Evolutionary conservation across 148 eudicot genomes (phyloP), one percentile per base, ranked within the genome.

Genomic region (Diospyros kaki): DNA sequence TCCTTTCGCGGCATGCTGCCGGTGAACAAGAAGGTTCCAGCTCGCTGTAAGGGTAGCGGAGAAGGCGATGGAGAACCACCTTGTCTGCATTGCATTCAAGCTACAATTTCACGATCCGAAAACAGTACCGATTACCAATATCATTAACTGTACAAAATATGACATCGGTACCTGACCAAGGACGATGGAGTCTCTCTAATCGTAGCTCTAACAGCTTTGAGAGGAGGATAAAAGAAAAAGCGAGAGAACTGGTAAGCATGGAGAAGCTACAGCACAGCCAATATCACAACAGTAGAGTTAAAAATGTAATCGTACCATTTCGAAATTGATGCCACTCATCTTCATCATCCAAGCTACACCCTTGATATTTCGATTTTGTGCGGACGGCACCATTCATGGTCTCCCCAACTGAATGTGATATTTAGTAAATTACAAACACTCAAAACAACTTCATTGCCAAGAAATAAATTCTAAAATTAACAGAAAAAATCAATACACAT

Each of bases 271-370:
- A 66, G 14, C 9, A 38, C 44, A 69, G 9, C n/a, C 44, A 66
- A 28, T 28, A 28, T 68, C 51, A 51, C 17, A 71, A 66, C 28
- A 28, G 61, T 39, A 40, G 68, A 64, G 65, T 3, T 61, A 77
- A 60, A 46, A 75, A 46, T 77, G 48, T 62, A 43, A 62, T 41
- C 40, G 51, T 83, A 95, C 98, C 94, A 81, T 86, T 89, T 69
- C 85, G 87, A 73, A 86, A 84, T 59, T 86, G 89, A 83, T 85
- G 82, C 97, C 92, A 87, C 12, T 87, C 94, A 78, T 95, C 96
- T 77, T 83, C 89, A 73, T 84, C 84, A 17, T 92, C 93, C 18
- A 82, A 61, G 59, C 85, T 89, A 81, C 90, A 85, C 18, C 80
- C 87, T 59, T 73, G 85, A 83, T 81, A 71, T n/a, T 84, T 90